These are phyloP conservation scores for Epicoccum sorghinum DNA, from an alignment of 2,329 filamentous ascomycete species.

Conservation along the genomic window DNA sequence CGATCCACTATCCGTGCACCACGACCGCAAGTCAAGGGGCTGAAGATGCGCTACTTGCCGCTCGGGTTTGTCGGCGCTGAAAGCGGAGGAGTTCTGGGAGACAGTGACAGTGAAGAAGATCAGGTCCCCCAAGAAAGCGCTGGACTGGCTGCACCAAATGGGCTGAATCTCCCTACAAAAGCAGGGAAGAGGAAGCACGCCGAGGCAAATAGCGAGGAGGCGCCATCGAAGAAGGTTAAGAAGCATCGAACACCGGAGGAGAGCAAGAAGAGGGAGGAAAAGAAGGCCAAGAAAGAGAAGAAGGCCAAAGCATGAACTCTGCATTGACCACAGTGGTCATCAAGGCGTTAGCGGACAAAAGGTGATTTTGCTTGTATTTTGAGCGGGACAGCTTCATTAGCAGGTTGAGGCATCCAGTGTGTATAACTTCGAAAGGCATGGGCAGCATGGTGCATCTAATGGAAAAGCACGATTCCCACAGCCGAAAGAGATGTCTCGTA, in stretches of 20 bases:
- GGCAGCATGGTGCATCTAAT: not conserved
- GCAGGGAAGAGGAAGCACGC: conserved; percentile 48
- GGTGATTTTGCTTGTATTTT: not conserved
- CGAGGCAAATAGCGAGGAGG: conserved; percentile 39
- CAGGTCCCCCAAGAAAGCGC: conserved; percentile 34
- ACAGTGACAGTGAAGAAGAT: conserved; percentile 52
- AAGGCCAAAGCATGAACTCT: conserved; percentile 29
- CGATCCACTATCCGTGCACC: conserved; percentile 59
- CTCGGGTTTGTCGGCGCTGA: conserved; percentile 61
- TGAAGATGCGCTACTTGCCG: conserved; percentile 71
- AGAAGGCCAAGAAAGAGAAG: conserved; percentile 46
- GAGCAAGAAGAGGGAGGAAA: conserved; percentile 47
- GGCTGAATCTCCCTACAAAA: conserved; percentile 28
- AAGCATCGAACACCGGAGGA: conserved; percentile 45
- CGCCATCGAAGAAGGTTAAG: conserved; percentile 48
- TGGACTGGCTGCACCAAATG: conserved; percentile 33
- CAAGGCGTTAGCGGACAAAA: not conserved
- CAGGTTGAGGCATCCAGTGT: not conserved
- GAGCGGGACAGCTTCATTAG: not conserved
- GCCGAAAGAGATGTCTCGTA: too few relatives aligned
- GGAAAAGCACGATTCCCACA: too few relatives aligned
- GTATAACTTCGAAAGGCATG: not conserved
- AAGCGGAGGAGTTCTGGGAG: conserved; percentile 51
- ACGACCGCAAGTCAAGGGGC: conserved; percentile 69
- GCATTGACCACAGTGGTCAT: not conserved